A percentile compares a stretch with the other conserved stretches of the same genome.
phyloP scores from a whole-genome alignment of 257 asterid species.

The Solanum ossicruentum region DNA sequence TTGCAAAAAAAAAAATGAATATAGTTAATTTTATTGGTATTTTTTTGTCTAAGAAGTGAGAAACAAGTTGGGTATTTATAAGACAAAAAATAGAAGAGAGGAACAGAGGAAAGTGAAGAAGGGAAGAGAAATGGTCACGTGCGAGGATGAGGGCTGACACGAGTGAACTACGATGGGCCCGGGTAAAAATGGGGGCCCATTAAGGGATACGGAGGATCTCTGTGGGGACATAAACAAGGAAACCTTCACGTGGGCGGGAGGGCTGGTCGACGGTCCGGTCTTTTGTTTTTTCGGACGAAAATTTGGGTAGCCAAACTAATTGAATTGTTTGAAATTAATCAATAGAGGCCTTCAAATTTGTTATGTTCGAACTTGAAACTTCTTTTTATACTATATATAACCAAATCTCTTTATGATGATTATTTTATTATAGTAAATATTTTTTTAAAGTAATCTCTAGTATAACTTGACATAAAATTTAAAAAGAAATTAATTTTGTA shows the following conservation, averaged over 20 bases:
- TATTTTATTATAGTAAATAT: too few relatives aligned
- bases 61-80: conserved; percentile 41
- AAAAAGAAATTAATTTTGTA: too few relatives aligned
- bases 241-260: conserved; percentile 30
- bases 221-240: conserved; percentile 18
- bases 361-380: background rate
- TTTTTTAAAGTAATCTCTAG: too few relatives aligned
- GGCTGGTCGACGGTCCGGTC: conserved; percentile 4
- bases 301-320: background rate
- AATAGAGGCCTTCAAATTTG: too few relatives aligned
- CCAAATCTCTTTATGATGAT: too few relatives aligned
- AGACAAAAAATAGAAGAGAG: conserved; percentile 5
- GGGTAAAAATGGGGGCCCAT: background rate
- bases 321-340: too few relatives aligned
- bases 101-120: background rate
- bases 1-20: background rate
- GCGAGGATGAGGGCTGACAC: conserved; percentile 34
- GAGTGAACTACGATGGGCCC: conserved; percentile 12
- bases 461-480: too few relatives aligned
- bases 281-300: rapidly evolving
- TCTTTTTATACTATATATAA: too few relatives aligned
- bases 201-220: conserved; percentile 33
- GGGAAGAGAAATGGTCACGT: conserved; percentile 18
- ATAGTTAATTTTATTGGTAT: background rate
- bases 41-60: conserved; percentile 22